Percentiles rank a stretch among this genome's conserved stretches.
These are phyloP conservation scores for Scenedesmus sp. DNA, from an alignment of 163 green algal species.

Conservation along the genomic window DNA sequence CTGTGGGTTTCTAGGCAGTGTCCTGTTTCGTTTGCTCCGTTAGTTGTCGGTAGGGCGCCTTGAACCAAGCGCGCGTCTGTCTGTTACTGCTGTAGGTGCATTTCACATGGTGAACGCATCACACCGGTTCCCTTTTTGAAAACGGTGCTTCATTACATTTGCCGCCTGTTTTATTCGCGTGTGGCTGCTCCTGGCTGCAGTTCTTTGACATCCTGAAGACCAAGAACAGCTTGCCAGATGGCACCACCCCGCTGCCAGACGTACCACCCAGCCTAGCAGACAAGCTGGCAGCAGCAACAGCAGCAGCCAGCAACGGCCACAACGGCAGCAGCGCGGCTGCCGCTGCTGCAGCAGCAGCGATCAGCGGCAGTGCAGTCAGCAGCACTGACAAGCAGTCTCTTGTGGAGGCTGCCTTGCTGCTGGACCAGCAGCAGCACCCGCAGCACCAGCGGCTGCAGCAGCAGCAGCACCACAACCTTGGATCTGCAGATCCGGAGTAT, in stretches of 20 bases:
- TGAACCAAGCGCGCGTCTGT: no score
- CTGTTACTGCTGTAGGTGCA: no score
- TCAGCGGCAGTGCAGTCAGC: background rate
- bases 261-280: constrained; percentile 17
- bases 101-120: no score
- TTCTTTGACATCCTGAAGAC: constrained; percentile 92
- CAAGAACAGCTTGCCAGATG: constrained; percentile 73
- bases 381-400: constrained; percentile 18
- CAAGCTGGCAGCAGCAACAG: constrained; percentile 27
- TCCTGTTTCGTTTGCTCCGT: no score
- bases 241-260: constrained; percentile 58
- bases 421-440: constrained; percentile 53
- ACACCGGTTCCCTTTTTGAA: no score
- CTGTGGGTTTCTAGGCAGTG: no score
- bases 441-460: constrained; percentile 22
- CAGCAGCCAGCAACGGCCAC: background rate
- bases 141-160: no score
- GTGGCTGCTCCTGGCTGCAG: constrained; percentile 25
- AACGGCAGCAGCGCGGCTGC: constrained; percentile 13
- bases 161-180: background rate
- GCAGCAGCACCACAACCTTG: constrained; percentile 33
- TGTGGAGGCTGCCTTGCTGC: constrained; percentile 4
- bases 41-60: no score
- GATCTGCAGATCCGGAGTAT: background rate
- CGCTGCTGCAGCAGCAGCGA: background rate